Evolutionary conservation across 164 flowering plant genomes (phyloP), one percentile per base, ranked within the genome.

Genomic region (Chloranthus sessilifolius): DNA sequence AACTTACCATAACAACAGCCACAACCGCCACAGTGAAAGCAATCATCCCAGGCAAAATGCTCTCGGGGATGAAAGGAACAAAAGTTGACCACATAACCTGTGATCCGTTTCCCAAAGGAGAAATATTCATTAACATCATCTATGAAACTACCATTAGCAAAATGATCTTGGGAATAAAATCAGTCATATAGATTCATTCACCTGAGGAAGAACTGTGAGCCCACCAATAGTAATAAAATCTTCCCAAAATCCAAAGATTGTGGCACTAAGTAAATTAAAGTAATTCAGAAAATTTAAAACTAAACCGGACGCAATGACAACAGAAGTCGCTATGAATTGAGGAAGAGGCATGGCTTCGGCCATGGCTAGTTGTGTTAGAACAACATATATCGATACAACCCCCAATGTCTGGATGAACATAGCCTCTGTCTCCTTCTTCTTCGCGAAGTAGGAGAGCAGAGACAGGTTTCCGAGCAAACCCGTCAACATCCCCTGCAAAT

Each of bases 391-490:
- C 0, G 99, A 80, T 14, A 88, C 11, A 31, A 78, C 95, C 11
- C 99, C 99, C 67, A 92, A 55, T 11, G 92, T 82, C 48, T 92
- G 99, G 51, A 92, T 86, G 52, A 84, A 59, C 55, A 80, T 64
- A 1, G 70, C 97, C 64, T 88, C 99, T 4, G 70, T 74, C 65
- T 92, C 99, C 65, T 65, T 82, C 74, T 92, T 92, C 73, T 85
- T 88, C 0, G 69, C 83, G 52, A 92, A 88, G 54, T 92, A 92
- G 0, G 99, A 92, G 16, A 84, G 85, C 59, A 92, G 63, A 1
- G 89, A 86, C 2, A 92, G 76, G 66, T 92, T 92, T 14, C 96
- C 99, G 31, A 92, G 75, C 71, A 92, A 69, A 41, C 97, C 92
- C 44, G 97, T 88, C 12, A 92, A 53, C 84, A 88, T 82, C 6